Evolutionary conservation across 495 filamentous ascomycete species (phyloP).

Genomic region (Margaritispora aquatica): DNA sequence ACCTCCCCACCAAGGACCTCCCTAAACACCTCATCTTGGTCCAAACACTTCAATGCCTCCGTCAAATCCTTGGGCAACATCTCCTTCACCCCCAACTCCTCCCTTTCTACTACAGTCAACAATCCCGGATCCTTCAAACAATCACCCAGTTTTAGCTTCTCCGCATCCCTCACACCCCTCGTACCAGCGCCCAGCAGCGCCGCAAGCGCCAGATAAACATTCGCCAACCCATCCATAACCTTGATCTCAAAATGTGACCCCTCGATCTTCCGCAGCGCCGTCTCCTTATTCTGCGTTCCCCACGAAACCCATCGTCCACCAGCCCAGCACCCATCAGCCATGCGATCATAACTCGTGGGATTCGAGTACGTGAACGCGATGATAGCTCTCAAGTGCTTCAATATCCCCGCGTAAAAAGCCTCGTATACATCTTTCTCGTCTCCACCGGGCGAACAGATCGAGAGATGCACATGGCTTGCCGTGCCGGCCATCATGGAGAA

Average conservation of each 20-base stretch:
- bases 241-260: constrained; percentile 66
- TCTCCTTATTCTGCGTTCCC: constrained; percentile 73
- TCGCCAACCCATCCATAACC: constrained; percentile 64
- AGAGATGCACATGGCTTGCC: constrained; percentile 64
- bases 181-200: constrained; percentile 62
- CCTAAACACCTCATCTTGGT: too few species aligned
- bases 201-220: constrained; percentile 62
- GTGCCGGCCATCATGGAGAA: constrained; percentile 52
- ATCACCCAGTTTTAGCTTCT: constrained; percentile 44
- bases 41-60: constrained; percentile 45
- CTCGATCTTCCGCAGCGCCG: constrained; percentile 55
- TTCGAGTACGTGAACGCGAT: constrained; percentile 58
- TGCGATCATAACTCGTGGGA: constrained; percentile 52
- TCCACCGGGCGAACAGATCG: constrained; percentile 38
- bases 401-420: constrained; percentile 60
- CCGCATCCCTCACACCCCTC: constrained; percentile 45
- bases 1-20: too few species aligned
- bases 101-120: constrained; percentile 42
- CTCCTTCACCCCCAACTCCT: constrained; percentile 43
- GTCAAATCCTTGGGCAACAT: constrained; percentile 46
- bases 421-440: constrained; percentile 29
- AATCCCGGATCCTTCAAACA: constrained; percentile 50
- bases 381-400: constrained; percentile 59
- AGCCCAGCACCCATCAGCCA: constrained; percentile 64
- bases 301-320: constrained; percentile 68